Evolutionary conservation across 768 basidiomycete genomes (phyloP), one percentile per base, ranked within the genome.

Genomic region (Mycena albidolilacea): DNA sequence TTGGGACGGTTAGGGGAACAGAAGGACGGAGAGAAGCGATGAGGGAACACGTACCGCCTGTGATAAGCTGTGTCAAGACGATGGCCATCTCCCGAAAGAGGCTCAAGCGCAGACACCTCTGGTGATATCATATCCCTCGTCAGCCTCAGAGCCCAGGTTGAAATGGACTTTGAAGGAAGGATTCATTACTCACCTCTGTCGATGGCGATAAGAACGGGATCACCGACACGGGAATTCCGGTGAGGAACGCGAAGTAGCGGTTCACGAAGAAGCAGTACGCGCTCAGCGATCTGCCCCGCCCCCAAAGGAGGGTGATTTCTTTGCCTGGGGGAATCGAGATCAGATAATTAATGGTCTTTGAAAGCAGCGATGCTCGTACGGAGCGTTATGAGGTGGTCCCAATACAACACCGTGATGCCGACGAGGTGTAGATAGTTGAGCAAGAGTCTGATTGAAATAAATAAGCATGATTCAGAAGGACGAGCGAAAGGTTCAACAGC

Each of bases 201-300:
- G 73, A 70, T 2, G 67, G 43, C 1, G 64, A 23, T 37, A 74
- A 12, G 52, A 74, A 71, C 8, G 73, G 64, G 6, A 67, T 37
- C 15, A 38, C 19, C 14, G 64, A 19, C 8, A 57, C 44, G 0
- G 65, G 52, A 21, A 74, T 67, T 19, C 46, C 54, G 35, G 44
- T 59, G 58, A 71, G 2, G 54, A 80, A 65, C 1, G 79, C 78
- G 11, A 82, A 39, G 46, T 85, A 85, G 3, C 83, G 80, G 72
- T 84, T 85, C 21, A 80, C 37, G 46, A 79, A 78, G 69, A 84
- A 85, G 17, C 80, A 64, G 19, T 78, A 69, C 1, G 79, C 71
- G n/a, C 78, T 73, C 7, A 69, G 3, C 2, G 76, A 70, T 44
- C 77, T 76, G 10, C 77, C 76, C n/a, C 76, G 74, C 39, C 76